Conservation (phyloP, 257 asterid species). For the Jacaranda copaia region DNA sequence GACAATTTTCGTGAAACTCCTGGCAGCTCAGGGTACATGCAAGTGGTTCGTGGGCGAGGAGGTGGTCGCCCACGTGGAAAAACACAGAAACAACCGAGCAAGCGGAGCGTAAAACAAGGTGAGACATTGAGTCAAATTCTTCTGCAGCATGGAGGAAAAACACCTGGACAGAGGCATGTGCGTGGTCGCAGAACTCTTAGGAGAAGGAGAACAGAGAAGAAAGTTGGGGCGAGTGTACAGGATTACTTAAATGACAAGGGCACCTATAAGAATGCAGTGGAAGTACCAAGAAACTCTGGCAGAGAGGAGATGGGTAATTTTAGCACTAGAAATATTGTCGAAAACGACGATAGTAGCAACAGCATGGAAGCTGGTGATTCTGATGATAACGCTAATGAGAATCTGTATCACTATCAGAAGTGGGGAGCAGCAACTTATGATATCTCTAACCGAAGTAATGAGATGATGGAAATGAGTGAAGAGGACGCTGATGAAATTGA, state of each 20-base stretch:
- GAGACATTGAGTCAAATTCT: slow-evolving; percentile 65
- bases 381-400: slow-evolving; percentile 50
- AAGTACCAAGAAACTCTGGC: slow-evolving; percentile 41
- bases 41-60: slow-evolving; percentile 62
- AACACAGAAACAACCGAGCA: slow-evolving; percentile 56
- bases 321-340: slow-evolving; percentile 39
- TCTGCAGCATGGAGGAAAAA: slow-evolving; percentile 60
- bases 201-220: slow-evolving; percentile 69
- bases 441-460: slow-evolving; percentile 46
- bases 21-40: slow-evolving; percentile 61
- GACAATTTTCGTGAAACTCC: slow-evolving; percentile 51
- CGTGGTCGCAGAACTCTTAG: slow-evolving; percentile 84
- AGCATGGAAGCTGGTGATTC: slow-evolving; percentile 67
- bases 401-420: slow-evolving; percentile 39
- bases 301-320: slow-evolving; percentile 38
- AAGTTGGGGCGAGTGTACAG: slow-evolving; percentile 37
- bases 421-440: slow-evolving; percentile 53
- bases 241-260: slow-evolving; percentile 43
- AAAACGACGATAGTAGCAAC: slow-evolving; percentile 52
- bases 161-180: slow-evolving; percentile 70
- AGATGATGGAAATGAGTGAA: slow-evolving; percentile 65
- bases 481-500: slow-evolving; percentile 58
- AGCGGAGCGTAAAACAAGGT: slow-evolving; percentile 50
- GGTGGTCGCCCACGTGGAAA: slow-evolving; percentile 77
- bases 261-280: slow-evolving; percentile 39